phyloP scores from a whole-genome alignment of 1,139 yeast species.

The Debaryomyces sp. region DNA sequence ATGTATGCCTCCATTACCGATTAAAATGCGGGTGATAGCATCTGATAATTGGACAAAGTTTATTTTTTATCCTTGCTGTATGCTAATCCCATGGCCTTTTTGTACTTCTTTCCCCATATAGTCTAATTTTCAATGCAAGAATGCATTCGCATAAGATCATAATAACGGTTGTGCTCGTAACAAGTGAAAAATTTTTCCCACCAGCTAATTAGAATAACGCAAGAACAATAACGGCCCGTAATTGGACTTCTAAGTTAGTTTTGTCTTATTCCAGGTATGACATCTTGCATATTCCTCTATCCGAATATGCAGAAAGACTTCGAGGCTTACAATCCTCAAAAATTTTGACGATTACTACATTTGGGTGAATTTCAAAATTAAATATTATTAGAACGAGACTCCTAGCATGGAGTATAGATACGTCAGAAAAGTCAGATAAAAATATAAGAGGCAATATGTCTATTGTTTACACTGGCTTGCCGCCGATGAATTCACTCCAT shows the following conservation, averaged over 20 bases:
- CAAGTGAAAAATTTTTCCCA: not conserved
- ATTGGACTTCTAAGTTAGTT: not conserved
- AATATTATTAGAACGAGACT: not conserved
- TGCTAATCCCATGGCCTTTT: not conserved
- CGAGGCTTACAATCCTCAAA: not conserved
- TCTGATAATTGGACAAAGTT: not conserved
- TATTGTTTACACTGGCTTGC: conserved; percentile 67
- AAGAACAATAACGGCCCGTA: not conserved
- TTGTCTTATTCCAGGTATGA: not conserved
- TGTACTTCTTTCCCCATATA: not conserved
- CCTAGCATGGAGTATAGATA: not conserved
- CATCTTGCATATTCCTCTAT: not conserved
- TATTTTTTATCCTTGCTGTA: not conserved
- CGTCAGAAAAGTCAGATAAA: not conserved
- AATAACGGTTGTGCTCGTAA: not conserved
- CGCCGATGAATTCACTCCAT: conserved; percentile 97
- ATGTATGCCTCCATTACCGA: not conserved
- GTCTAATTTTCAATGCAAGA: not conserved
- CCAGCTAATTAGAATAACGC: not conserved
- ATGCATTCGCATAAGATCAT: not conserved
- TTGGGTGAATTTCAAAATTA: not conserved
- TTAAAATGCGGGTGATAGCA: not conserved
- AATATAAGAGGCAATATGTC: not conserved
- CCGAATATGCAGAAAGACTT: not conserved
- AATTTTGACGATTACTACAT: not conserved